A percentile compares a stretch with the other conserved stretches of the same genome.
Conservation (phyloP, 345 rosid species). For the Gossypium australe region DNA sequence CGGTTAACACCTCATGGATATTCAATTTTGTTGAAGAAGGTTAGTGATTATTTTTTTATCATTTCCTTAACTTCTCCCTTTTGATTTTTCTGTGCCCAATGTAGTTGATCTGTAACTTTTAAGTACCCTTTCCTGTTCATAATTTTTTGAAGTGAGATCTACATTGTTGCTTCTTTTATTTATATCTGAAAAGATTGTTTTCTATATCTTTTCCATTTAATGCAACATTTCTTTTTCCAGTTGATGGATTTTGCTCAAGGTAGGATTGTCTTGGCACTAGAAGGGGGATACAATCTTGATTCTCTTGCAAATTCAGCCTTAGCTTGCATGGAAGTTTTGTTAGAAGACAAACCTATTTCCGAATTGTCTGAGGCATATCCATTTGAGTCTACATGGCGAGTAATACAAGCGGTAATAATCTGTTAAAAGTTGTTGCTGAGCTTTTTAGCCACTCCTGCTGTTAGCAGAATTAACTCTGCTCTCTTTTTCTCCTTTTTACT, state of each 20-base stretch:
- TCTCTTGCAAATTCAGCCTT: conserved; percentile 80
- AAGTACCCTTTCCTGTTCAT: conserved; percentile 1
- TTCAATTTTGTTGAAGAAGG: conserved; percentile 74
- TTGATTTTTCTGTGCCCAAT: not conserved
- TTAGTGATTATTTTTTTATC: conserved; percentile 16
- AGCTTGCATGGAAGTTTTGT: conserved; percentile 81
- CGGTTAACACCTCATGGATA: conserved; percentile 79
- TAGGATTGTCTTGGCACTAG: conserved; percentile 77
- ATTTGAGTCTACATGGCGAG: conserved; percentile 85
- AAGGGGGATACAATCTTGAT: conserved; percentile 90
- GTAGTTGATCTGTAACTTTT: not conserved
- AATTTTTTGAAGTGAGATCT: not conserved
- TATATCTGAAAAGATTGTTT: not conserved
- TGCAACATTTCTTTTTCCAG: conserved; percentile 30
- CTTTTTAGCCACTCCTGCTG: not conserved
- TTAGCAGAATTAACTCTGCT: not conserved
- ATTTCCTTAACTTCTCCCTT: not conserved
- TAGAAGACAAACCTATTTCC: conserved; percentile 43
- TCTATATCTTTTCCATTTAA: conserved; percentile 3
- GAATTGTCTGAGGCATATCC: conserved; percentile 72
- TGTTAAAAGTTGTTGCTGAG: conserved; percentile 1
- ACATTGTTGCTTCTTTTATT: not conserved
- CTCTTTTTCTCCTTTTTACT: not conserved
- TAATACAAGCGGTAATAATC: conserved; percentile 55
- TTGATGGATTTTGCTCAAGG: conserved; percentile 83